phyloP scores from a whole-genome alignment of 2,329 filamentous ascomycete species.

The Blastomyces parvus region DNA sequence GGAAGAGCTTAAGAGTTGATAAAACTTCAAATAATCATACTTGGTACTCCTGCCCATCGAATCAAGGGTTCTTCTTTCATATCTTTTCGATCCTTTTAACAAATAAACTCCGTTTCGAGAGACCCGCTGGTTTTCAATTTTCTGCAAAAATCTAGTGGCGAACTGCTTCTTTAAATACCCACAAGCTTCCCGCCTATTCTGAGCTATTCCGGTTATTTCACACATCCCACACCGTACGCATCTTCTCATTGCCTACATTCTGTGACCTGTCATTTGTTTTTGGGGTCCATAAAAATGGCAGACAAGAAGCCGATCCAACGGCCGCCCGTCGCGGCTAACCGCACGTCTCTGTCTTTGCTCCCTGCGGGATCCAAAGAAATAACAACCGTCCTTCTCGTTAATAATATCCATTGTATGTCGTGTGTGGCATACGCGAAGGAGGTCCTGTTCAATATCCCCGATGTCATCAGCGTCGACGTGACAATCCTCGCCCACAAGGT shows the following conservation, averaged over 20 bases:
- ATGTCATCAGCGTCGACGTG: constrained; percentile 32
- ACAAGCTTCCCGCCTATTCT: background rate
- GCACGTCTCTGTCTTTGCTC: background rate
- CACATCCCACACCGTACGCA: background rate
- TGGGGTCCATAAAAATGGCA: background rate
- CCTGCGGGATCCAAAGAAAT: background rate
- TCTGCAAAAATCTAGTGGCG: background rate
- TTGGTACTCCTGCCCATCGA: background rate
- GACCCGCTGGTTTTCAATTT: background rate
- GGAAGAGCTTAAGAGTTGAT: background rate
- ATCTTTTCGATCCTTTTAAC: background rate
- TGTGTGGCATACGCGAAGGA: constrained; percentile 39
- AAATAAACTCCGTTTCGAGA: background rate
- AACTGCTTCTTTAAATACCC: background rate
- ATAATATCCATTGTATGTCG: constrained; percentile 42
- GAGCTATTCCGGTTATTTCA: background rate
- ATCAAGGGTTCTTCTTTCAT: background rate
- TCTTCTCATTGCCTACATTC: background rate
- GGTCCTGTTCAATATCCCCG: constrained; percentile 30
- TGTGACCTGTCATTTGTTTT: background rate
- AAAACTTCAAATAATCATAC: background rate
- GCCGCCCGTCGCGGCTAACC: background rate
- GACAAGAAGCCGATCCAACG: background rate
- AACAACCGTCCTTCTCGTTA: constrained; percentile 36
- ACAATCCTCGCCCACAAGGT: constrained; percentile 38